A percentile compares a stretch with the other conserved stretches of the same genome.
Evolutionary conservation across 495 filamentous ascomycete species (phyloP).

Genomic region (Beverwykella pulmonaria): DNA sequence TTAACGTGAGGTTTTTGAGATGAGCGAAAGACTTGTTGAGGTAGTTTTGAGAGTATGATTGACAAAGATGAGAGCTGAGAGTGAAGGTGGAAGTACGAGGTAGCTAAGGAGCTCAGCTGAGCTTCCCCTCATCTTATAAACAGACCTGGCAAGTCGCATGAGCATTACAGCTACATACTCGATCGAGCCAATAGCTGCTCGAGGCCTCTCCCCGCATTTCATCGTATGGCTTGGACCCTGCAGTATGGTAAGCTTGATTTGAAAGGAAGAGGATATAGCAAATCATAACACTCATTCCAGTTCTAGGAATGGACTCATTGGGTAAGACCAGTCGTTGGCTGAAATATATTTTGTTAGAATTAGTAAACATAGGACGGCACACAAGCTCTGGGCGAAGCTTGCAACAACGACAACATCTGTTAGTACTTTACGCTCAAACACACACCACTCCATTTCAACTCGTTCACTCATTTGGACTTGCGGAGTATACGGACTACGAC

Average conservation of each 20-base stretch:
- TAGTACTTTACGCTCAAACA: no score
- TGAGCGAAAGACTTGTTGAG: background rate
- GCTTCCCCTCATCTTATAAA: constrained; percentile 12
- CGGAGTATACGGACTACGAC: background rate
- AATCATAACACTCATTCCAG: constrained; percentile 1
- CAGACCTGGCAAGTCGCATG: background rate
- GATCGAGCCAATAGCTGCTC: constrained; percentile 36
- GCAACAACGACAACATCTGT: no score
- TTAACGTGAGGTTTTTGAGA: background rate
- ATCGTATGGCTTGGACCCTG: constrained; percentile 18
- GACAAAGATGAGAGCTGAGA: background rate
- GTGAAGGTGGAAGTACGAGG: background rate
- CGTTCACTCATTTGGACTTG: no score
- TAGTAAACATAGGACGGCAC: no score
- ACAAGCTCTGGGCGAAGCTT: no score
- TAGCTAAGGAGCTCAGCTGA: constrained; percentile 25
- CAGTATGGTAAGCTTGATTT: constrained; percentile 12
- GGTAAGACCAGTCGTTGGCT: background rate
- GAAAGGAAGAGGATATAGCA: constrained; percentile 1
- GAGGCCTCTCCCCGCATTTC: constrained; percentile 30
- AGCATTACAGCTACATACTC: background rate
- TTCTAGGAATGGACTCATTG: constrained; percentile 7
- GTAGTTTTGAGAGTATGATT: background rate
- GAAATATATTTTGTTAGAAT: background rate
- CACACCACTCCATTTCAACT: no score